These are phyloP conservation scores for Didymella pomorum DNA, from an alignment of 2,329 filamentous ascomycete species.

Conservation along the genomic window DNA sequence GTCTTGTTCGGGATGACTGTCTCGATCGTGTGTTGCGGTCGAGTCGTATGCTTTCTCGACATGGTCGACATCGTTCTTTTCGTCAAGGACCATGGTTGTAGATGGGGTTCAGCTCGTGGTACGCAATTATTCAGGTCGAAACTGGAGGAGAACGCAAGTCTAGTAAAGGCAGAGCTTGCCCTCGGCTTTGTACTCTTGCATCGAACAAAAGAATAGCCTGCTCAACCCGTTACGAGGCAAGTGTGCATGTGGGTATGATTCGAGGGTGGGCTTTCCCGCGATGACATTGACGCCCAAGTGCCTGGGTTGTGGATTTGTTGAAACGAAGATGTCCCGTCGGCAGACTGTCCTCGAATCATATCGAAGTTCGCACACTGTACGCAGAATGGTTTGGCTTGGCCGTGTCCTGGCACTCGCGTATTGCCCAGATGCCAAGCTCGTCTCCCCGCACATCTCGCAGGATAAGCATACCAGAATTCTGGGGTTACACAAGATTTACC, in stretches of 20 bases:
- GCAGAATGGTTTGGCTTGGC: slow-evolving; percentile 14
- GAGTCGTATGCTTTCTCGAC: slow-evolving; percentile 23
- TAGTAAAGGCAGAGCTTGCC: not conserved
- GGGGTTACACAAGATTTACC: not conserved
- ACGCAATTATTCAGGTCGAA: not conserved
- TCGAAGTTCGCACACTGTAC: not conserved
- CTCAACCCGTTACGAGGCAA: slow-evolving; percentile 2
- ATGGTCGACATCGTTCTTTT: slow-evolving; percentile 25
- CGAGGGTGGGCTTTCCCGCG: slow-evolving; percentile 1
- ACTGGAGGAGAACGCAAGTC: not conserved
- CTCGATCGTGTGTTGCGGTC: not conserved
- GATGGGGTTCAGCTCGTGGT: not conserved
- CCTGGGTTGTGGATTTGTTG: not conserved
- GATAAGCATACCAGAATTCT: slow-evolving; percentile 1
- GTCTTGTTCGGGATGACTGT: slow-evolving; percentile 26
- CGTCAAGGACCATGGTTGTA: slow-evolving; percentile 13
- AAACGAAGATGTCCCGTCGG: not conserved
- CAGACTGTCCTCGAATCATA: slow-evolving; percentile 2
- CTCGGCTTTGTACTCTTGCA: slow-evolving; percentile 3
- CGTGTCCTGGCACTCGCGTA: slow-evolving; percentile 2
- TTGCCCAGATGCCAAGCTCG: slow-evolving; percentile 9
- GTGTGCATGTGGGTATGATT: not conserved
- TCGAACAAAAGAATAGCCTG: slow-evolving; percentile 4
- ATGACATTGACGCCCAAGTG: not conserved
- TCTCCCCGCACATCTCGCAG: slow-evolving; percentile 12